phyloP scores from a whole-genome alignment of 495 filamentous ascomycete species.

The Aspergillus olivimuriae region DNA sequence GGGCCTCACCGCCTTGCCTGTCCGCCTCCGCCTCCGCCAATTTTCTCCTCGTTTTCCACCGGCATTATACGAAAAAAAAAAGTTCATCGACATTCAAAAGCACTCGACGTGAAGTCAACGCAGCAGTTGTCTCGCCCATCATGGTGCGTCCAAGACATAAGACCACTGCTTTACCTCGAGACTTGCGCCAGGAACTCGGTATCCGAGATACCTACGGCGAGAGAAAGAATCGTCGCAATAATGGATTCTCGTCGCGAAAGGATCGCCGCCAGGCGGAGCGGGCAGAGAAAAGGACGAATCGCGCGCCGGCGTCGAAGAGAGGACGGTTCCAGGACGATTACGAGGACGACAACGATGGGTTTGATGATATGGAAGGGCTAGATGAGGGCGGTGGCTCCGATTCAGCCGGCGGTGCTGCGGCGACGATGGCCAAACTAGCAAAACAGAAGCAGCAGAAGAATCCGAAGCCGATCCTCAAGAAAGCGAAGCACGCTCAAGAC shows the following conservation, averaged over 20 bases:
- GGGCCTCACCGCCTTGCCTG: slow-evolving; percentile 12
- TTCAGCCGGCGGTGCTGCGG: background rate
- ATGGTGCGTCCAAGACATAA: slow-evolving; percentile 44
- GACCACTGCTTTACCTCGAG: slow-evolving; percentile 57
- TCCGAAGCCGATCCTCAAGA: slow-evolving; percentile 42
- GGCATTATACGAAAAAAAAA: slow-evolving; percentile 25
- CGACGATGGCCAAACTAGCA: slow-evolving; percentile 16
- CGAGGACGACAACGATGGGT: slow-evolving; percentile 23
- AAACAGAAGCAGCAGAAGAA: slow-evolving; percentile 21
- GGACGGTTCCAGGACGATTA: slow-evolving; percentile 11
- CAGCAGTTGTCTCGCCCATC: slow-evolving; percentile 5
- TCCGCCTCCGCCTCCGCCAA: slow-evolving; percentile 18
- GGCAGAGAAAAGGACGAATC: slow-evolving; percentile 45
- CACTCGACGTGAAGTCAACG: background rate
- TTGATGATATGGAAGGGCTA: slow-evolving; percentile 14
- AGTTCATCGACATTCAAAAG: slow-evolving; percentile 8
- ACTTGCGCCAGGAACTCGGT: slow-evolving; percentile 54
- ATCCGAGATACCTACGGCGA: slow-evolving; percentile 36
- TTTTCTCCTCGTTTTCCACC: slow-evolving; percentile 8
- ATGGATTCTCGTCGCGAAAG: slow-evolving; percentile 46
- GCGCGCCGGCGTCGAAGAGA: slow-evolving; percentile 15
- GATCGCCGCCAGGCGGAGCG: slow-evolving; percentile 55
- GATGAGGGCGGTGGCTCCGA: slow-evolving; percentile 17
- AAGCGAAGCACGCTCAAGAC: slow-evolving; percentile 16
- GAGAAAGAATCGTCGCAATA: slow-evolving; percentile 31